A percentile compares a stretch with the other conserved stretches of the same genome.
These are phyloP conservation scores for Micractinium sp. DNA, from an alignment of 139 green algal genomes.

Conservation along the genomic window DNA sequence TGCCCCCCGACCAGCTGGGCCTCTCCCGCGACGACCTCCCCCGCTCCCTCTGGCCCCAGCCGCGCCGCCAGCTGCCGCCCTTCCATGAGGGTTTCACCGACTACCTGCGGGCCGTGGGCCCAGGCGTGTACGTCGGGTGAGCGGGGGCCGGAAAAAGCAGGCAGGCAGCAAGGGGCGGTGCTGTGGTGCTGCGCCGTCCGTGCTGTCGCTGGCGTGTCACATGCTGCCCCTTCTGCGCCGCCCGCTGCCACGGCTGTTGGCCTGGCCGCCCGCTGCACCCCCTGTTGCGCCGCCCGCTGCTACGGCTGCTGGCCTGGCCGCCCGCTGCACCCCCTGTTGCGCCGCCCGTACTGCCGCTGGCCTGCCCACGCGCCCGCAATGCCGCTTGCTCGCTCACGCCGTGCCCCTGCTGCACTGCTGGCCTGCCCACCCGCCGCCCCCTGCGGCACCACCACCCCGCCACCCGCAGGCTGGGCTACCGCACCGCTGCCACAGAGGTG, in stretches of 20 bases:
- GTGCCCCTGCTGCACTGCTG: neutral
- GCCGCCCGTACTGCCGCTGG: no score
- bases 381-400: neutral
- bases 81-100: conserved; percentile 43
- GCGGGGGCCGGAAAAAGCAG: neutral
- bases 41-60: conserved; percentile 25
- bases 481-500: neutral
- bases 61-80: conserved; percentile 25
- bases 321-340: neutral
- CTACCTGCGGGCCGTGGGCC: conserved; percentile 37
- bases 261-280: no score
- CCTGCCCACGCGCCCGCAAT: neutral
- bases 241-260: no score
- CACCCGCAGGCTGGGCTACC: conserved; percentile 23
- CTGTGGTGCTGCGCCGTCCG: no score
- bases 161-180: no score
- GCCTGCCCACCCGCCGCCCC: neutral
- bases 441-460: neutral
- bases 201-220: no score
- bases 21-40: conserved; percentile 29
- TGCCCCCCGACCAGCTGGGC: conserved; percentile 15
- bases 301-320: neutral
- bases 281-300: no score
- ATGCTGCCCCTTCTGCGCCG: no score
- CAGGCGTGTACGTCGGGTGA: conserved; percentile 40